Base-by-base conservation (phyloP, 2,329 filamentous ascomycete genomes). In the Akanthomyces dipterigenus region DNA sequence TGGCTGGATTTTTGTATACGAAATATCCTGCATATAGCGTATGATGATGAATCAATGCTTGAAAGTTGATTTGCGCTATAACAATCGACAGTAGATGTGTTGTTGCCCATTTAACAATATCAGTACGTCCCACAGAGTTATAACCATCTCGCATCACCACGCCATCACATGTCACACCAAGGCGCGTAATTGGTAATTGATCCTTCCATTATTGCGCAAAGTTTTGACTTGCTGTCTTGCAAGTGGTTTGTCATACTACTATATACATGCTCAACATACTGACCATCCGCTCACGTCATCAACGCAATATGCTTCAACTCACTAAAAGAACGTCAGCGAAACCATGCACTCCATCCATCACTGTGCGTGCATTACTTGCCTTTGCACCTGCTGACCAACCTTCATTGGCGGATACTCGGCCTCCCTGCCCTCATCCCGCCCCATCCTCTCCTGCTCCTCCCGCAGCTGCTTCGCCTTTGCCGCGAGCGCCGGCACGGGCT, bases 371-470 rank as follows among this genome's bases (percentile, higher is more conserved):
- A 31, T 4, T n/a, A n/a, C 36, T 43, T n/a, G 84, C 81, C 76
- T 76, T 65, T 85, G 77, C 16, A 86, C 83, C 70, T 84, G 82
- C 62, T 83, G 73, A 3, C 83, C 83, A 14, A 85, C 83, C 72
- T 85, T 85, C 73, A 83, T 82, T 0, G 77, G 68, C 53, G 70
- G 72, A 64, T 86, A 86, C 60, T 72, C 69, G 0, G 72, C 72
- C 66, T 77, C 77, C 7, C 75, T 73, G 6, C 82, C 83, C 72
- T 86, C 83, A 48, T 85, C 81, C 38, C 75, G 74, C 1, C 83
- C 82, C 1, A 79, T 68, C 49, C 75, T 73, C 36, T 76, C 73
- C 72, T 83, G 79, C 67, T 78, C 74, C 2, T 73, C 75, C 42
- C 81, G 72, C 3, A 85, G 71, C 46, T 68, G 67, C 54, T 66